Evolutionary conservation across 192 early-diverging fungal genomes (phyloP).

Genomic region (Coemansia sp.): DNA sequence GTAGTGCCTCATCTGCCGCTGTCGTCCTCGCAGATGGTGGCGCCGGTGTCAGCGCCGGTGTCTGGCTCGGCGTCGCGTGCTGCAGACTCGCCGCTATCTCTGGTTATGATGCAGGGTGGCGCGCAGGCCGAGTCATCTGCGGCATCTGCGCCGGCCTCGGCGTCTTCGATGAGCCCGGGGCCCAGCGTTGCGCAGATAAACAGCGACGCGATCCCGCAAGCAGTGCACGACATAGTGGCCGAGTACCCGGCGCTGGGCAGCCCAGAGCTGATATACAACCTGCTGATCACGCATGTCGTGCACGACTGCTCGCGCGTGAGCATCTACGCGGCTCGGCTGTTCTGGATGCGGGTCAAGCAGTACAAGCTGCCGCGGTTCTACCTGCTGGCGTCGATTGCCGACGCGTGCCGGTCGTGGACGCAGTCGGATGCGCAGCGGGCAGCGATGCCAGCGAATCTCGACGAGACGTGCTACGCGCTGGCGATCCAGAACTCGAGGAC

Average conservation of each 20-base stretch:
- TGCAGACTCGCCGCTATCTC: constrained; percentile 10
- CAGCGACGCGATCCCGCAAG: constrained; percentile 43
- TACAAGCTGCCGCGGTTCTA: constrained; percentile 46
- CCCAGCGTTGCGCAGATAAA: constrained; percentile 41
- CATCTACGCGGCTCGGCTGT: constrained; percentile 47
- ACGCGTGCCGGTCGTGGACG: constrained; percentile 52
- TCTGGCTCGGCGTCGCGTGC: background rate
- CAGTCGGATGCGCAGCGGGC: constrained; percentile 43
- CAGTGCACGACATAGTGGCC: constrained; percentile 33
- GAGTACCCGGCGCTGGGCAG: constrained; percentile 49
- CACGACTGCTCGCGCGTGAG: constrained; percentile 52
- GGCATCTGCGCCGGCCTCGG: constrained; percentile 3
- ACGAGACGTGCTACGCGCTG: constrained; percentile 49
- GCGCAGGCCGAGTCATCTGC: constrained; percentile 13
- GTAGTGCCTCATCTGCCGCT: constrained; percentile 3
- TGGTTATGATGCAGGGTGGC: constrained; percentile 19
- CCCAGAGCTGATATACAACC: constrained; percentile 51
- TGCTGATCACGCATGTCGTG: constrained; percentile 50
- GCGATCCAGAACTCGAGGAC: constrained; percentile 24
- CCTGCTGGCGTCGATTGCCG: constrained; percentile 47
- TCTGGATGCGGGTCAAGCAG: constrained; percentile 51
- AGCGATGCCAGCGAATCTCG: constrained; percentile 49
- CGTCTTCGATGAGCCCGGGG: constrained; percentile 12
- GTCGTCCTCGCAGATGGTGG: background rate
- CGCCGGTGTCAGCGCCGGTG: background rate